Evolutionary conservation across 345 rosid species (phyloP), one percentile per base, ranked within the genome.

Genomic region (Melaleuca quinquenervia): DNA sequence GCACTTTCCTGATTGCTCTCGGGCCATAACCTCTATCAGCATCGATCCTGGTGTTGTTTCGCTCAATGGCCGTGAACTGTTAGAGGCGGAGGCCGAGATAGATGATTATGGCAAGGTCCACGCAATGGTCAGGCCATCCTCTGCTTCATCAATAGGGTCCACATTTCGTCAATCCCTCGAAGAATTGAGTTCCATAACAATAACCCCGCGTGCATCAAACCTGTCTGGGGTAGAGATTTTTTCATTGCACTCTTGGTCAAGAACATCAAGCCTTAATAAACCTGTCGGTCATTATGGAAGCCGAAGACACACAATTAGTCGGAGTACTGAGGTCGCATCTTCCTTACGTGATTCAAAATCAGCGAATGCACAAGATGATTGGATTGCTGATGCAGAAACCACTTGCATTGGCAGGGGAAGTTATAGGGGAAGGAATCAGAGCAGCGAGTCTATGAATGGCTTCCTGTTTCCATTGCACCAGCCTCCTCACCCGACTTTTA

Each of bases 211-310:
- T 8, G 83, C 85, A 15, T 85, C 75, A 32, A 50, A 82, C 44
- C 84, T 50, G 24, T 27, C 62, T 21, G 85, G 87, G 82, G 85
- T 52, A 36, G 87, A 86, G 62, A 82, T 86, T 48, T 86, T 13
- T 53, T 62, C 87, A 45, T 51, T 52, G 50, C 82, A 21, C 48
- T 86, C 87, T 50, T 60, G 50, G 10, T 51, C 53, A 10, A 29
- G 21, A 10, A 53, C 70, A 50, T 85, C 87, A 44, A 78, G 27
- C 84, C 26, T 70, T 70, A 18, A 70, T 20, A 8, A 36, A 36
- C 11, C 26, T 0, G 80, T 32, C 13, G 44, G 48, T 70, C 41
- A 11, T 20, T 6, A 70, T 5, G 80, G 26, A 70, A 70, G 80
- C 80, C 78, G 2, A 18, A 36, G 36, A 70, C 48, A 70, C 78